These are phyloP conservation scores for Schizosaccharomyces cryophilus DNA, from an alignment of 805 yeast genomes.

Conservation along the genomic window DNA sequence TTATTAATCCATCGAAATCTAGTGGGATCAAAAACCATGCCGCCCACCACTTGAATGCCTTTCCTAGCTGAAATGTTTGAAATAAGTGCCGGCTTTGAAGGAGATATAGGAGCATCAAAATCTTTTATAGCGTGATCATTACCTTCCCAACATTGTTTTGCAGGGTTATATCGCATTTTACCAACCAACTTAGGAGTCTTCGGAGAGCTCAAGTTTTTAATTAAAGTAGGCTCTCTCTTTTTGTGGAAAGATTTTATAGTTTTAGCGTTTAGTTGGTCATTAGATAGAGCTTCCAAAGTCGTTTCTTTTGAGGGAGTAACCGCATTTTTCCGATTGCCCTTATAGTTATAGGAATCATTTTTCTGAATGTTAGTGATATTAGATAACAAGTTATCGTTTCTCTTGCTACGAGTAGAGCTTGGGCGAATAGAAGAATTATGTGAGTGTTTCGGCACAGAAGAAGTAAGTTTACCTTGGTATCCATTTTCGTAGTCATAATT, in stretches of 20 bases:
- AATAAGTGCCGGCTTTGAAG: background rate
- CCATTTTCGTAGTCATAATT: background rate
- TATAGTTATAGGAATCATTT: background rate
- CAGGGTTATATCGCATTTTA: background rate
- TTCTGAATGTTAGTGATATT: background rate
- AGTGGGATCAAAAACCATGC: conserved; percentile 1
- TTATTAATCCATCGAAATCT: background rate
- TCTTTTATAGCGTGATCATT: background rate
- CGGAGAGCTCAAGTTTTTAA: background rate
- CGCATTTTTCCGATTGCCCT: background rate
- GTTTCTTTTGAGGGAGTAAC: background rate
- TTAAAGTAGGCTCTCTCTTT: background rate
- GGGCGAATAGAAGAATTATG: background rate
- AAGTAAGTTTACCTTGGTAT: background rate
- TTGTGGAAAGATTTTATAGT: background rate
- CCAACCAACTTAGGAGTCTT: background rate
- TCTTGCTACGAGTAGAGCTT: background rate
- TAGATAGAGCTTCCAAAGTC: background rate
- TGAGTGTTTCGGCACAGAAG: too few relatives aligned
- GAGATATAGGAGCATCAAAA: background rate
- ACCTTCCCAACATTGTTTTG: conserved; percentile 1
- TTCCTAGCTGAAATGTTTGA: background rate
- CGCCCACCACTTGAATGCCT: background rate
- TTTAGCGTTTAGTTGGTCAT: background rate
- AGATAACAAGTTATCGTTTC: background rate